Evolutionary conservation across 192 early-diverging fungal species (phyloP), one percentile per base, ranked within the genome.

Genomic region (Entomortierella parvispora): DNA sequence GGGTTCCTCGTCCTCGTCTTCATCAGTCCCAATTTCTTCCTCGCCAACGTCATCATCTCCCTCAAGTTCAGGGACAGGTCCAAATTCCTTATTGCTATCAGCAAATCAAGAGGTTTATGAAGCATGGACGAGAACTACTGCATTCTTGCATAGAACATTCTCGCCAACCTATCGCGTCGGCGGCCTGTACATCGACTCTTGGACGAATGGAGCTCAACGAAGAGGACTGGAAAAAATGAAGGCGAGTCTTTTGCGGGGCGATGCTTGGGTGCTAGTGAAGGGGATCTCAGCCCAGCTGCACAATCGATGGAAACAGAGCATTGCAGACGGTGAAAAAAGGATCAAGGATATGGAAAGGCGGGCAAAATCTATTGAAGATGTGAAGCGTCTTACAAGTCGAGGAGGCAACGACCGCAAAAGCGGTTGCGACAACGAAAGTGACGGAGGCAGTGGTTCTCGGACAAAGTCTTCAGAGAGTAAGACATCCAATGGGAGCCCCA

Each of bases 181-280:
- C 2, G 42, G 20, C 31, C 46, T 77, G 5, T 77, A 77, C 8
- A 40, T 68, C 3, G 60, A 77, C 8, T 77, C 74, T 28, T 77
- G 74, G 74, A 64, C 74, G 20, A 77, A 77, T 44, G 74, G 74
- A 14, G 68, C 74, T 15, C 74, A 77, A 29, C 49, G n/a, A 31
- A 65, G 74, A 56, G 61, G 74, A 29, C 32, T 77, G 20, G 74
- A 77, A 23, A 52, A 65, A 43, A 37, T 77, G 18, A 68, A 33
- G 43, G 31, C 60, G 2, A 77, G 55, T 64, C 12, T 77, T 34
- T 15, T 66, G 15, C 65, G 74, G 22, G 74, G 74, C 11, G 74
- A 77, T 34, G 54, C 66, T 0, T 64, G 68, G 11, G 25, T 58
- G 6, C 15, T 77, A 34, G 42, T 77, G 18, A 51, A 47, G 23